phyloP scores from a whole-genome alignment of 2,329 filamentous ascomycete genomes.

The Xylaria sp. region DNA sequence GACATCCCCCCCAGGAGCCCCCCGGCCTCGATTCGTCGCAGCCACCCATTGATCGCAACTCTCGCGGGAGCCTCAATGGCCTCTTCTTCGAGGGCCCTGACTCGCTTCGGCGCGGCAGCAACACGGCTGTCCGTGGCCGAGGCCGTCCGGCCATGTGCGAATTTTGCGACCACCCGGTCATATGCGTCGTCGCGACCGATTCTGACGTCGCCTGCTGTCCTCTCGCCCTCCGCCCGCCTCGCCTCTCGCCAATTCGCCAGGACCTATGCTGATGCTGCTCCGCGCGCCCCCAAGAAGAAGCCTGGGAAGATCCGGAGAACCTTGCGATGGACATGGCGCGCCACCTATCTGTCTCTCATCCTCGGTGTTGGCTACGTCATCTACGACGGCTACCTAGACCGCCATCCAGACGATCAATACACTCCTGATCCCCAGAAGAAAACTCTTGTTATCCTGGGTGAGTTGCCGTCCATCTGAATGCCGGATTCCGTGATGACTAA shows the following conservation, averaged over 20 bases:
- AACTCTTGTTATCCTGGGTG: conserved; percentile 95
- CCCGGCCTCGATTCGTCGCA: conserved; percentile 31
- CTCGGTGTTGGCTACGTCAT: conserved; percentile 76
- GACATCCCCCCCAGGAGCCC: conserved; percentile 14
- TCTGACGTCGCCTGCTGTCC: conserved; percentile 47
- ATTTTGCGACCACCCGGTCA: conserved; percentile 46
- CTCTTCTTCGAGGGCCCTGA: conserved; percentile 58
- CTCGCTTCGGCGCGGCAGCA: conserved; percentile 48
- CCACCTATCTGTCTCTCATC: conserved; percentile 80
- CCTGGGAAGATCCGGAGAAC: conserved; percentile 71
- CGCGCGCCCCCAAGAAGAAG: conserved; percentile 61
- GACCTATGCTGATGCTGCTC: conserved; percentile 63
- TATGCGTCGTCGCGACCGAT: conserved; percentile 48
- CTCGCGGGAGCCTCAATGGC: conserved; percentile 54
- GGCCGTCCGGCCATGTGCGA: conserved; percentile 46
- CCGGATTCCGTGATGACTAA: conserved; percentile 41
- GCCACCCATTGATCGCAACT: conserved; percentile 38
- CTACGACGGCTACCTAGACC: conserved; percentile 85
- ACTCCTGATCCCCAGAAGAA: conserved; percentile 90
- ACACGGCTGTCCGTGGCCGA: conserved; percentile 47
- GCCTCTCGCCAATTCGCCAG: conserved; percentile 57
- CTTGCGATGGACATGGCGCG: conserved; percentile 84
- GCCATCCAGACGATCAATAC: conserved; percentile 83
- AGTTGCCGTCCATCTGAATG: conserved; percentile 40
- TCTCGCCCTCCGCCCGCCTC: conserved; percentile 51